phyloP scores from a whole-genome alignment of 345 rosid genomes.

The Linum lewisii region DNA sequence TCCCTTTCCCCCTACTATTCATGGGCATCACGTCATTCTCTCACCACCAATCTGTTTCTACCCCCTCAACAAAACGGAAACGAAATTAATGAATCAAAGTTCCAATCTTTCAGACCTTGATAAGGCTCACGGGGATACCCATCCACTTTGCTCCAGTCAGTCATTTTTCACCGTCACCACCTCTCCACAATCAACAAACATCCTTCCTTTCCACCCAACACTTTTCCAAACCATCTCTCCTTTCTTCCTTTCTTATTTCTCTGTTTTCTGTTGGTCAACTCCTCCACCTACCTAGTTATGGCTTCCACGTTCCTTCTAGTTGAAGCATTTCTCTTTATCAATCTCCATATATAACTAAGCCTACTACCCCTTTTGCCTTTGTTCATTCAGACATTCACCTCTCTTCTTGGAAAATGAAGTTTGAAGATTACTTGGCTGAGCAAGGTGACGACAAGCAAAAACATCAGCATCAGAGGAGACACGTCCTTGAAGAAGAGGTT shows the following conservation, averaged over 20 bases:
- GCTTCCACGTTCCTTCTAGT: neutral
- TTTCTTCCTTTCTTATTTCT: constrained; percentile 1
- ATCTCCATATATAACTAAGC: neutral
- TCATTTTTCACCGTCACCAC: constrained; percentile 18
- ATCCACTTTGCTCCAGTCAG: constrained; percentile 21
- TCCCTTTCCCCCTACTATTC: constrained; percentile 23
- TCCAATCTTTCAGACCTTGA: constrained; percentile 1
- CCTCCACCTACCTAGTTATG: neutral
- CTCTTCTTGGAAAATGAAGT: constrained; percentile 40
- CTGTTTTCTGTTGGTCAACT: neutral
- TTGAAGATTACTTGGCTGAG: constrained; percentile 66
- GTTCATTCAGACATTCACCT: constrained; percentile 1
- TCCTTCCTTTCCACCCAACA: neutral
- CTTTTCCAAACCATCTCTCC: neutral
- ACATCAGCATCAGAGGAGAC: constrained; percentile 31
- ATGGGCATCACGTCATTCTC: constrained; percentile 50
- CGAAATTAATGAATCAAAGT: constrained; percentile 5
- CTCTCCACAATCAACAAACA: constrained; percentile 5
- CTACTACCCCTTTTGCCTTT: too few relatives aligned
- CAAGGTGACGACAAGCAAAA: constrained; percentile 24
- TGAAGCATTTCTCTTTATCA: neutral
- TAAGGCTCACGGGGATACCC: constrained; percentile 33
- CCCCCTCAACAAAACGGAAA: too few relatives aligned
- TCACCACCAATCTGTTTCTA: constrained; percentile 6
- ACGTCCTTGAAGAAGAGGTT: constrained; percentile 50